Conservation (phyloP, 2,329 filamentous ascomycete species). For the Microcera coccophila region DNA sequence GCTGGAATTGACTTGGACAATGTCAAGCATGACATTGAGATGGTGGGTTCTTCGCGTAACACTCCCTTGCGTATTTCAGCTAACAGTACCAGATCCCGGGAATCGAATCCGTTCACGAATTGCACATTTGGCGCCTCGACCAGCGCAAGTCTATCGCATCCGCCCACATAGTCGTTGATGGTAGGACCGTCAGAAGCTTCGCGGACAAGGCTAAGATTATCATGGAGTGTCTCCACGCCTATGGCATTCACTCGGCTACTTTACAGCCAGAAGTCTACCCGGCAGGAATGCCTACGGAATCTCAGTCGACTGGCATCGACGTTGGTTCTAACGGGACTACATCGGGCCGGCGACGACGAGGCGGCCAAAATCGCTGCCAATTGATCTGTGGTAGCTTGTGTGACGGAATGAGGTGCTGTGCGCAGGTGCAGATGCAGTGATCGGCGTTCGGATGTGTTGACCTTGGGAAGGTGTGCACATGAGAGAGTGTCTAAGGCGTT, state of each 20-base stretch:
- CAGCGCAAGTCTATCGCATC: slow-evolving; percentile 67
- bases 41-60: slow-evolving; percentile 34
- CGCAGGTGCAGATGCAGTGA: slow-evolving; percentile 17
- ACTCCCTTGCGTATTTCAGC: neutral
- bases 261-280: slow-evolving; percentile 58
- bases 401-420: slow-evolving; percentile 50
- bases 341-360: slow-evolving; percentile 18
- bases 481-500: slow-evolving; percentile 1
- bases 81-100: slow-evolving; percentile 54
- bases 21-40: slow-evolving; percentile 65
- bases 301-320: slow-evolving; percentile 10
- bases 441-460: slow-evolving; percentile 12
- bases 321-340: slow-evolving; percentile 5
- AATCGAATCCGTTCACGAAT: slow-evolving; percentile 63
- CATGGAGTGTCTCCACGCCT: slow-evolving; percentile 66
- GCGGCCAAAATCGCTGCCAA: slow-evolving; percentile 40
- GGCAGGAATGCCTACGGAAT: slow-evolving; percentile 9
- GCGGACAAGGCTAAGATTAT: slow-evolving; percentile 58
- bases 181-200: slow-evolving; percentile 55
- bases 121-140: slow-evolving; percentile 71
- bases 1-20: slow-evolving; percentile 56
- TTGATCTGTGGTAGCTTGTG: slow-evolving; percentile 50
- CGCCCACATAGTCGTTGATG: slow-evolving; percentile 62
- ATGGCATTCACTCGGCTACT: slow-evolving; percentile 68
- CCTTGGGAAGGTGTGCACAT: neutral